Evolutionary conservation across 768 basidiomycete species (phyloP).

Genomic region (Auriscalpium orientale): DNA sequence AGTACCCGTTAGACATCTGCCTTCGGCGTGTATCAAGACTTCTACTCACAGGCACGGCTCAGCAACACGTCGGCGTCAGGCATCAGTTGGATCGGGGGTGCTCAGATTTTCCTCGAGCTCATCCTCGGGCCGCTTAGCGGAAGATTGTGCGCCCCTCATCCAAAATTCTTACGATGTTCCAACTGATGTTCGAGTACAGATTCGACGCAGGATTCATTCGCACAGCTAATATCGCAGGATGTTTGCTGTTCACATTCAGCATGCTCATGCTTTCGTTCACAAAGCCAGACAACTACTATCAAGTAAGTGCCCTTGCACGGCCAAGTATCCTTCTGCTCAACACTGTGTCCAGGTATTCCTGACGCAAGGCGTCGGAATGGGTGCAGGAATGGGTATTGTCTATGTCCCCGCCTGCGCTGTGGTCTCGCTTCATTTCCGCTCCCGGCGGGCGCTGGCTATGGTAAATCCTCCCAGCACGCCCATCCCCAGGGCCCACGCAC

Average conservation of each 20-base stretch:
- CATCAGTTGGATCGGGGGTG: slow-evolving; percentile 1
- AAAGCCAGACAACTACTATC: neutral
- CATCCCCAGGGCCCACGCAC: too few species aligned
- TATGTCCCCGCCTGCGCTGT: neutral
- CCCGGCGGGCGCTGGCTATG: neutral
- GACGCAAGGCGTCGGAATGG: neutral
- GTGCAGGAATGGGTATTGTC: neutral
- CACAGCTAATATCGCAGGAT: neutral
- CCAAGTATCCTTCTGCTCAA: neutral
- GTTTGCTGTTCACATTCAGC: neutral
- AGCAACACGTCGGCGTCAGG: neutral
- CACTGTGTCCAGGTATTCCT: neutral
- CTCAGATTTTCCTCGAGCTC: neutral
- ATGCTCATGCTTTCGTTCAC: neutral
- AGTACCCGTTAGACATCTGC: neutral
- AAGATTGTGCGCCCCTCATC: neutral
- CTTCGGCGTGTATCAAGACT: slow-evolving; percentile 1
- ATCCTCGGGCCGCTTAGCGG: neutral
- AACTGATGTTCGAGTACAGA: neutral
- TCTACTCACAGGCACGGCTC: neutral
- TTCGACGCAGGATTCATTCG: neutral
- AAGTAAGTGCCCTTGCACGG: neutral
- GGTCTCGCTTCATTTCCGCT: neutral
- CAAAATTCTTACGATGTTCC: neutral
- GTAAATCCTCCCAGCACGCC: neutral